phyloP scores from a whole-genome alignment of 306 rosid genomes.

The Carpinus viminea region DNA sequence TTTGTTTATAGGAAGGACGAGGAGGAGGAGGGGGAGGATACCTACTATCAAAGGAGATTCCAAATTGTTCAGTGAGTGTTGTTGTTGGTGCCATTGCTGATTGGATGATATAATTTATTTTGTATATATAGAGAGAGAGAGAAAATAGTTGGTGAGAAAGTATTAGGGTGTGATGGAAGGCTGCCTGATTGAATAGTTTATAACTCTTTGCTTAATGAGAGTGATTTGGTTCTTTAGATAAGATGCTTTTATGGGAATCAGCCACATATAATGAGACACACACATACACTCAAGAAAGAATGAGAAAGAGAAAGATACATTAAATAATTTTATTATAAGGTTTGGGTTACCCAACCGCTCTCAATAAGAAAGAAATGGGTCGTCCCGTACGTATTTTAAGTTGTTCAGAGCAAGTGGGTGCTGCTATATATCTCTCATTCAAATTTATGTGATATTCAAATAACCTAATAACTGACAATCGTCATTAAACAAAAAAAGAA shows the following conservation, averaged over 20 bases:
- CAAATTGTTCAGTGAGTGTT: conserved; percentile 11
- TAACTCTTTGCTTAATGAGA: conserved; percentile 19
- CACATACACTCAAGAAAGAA: neutral
- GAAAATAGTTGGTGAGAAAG: conserved; percentile 19
- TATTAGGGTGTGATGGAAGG: neutral
- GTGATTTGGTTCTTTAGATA: conserved; percentile 23
- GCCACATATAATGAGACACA: conserved; percentile 30
- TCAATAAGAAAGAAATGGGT: no score
- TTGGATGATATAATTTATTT: conserved; percentile 3
- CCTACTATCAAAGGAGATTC: conserved; percentile 39
- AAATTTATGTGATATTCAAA: no score
- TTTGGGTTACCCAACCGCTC: no score
- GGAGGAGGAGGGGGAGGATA: neutral
- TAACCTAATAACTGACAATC: no score
- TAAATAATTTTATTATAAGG: no score
- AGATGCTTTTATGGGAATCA: conserved; percentile 36
- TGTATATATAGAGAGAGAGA: neutral
- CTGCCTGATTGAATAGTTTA: conserved; percentile 40
- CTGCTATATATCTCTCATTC: no score
- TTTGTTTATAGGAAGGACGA: neutral
- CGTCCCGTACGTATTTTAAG: no score
- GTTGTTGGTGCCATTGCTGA: conserved; percentile 30
- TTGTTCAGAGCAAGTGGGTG: no score
- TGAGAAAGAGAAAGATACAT: neutral
- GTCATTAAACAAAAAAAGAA: no score